Percentiles rank a stretch among this genome's conserved stretches.
Evolutionary conservation across 768 basidiomycete genomes (phyloP).

Genomic region (Hygrophorus russula): DNA sequence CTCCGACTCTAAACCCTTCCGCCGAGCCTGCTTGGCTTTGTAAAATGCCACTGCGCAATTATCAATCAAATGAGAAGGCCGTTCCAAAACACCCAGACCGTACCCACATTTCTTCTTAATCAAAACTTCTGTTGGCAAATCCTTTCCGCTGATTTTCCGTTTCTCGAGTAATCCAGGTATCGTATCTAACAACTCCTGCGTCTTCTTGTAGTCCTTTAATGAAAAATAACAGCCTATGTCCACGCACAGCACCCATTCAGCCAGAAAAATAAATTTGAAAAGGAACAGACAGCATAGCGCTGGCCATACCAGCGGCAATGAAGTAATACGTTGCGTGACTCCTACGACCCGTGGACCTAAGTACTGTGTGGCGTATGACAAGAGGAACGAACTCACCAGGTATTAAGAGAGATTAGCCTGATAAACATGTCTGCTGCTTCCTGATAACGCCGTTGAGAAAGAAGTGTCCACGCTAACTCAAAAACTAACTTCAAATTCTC

Average conservation of each 20-base stretch:
- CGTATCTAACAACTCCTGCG: constrained; percentile 48
- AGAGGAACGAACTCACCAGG: constrained; percentile 35
- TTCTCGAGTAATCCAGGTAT: constrained; percentile 51
- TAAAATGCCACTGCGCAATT: constrained; percentile 54
- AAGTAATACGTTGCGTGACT: constrained; percentile 74
- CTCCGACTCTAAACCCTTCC: constrained; percentile 38
- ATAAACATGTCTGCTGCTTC: constrained; percentile 62
- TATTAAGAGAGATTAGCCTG: constrained; percentile 53
- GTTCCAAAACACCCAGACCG: background rate
- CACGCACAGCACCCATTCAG: background rate
- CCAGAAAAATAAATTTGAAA: background rate
- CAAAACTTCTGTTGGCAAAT: constrained; percentile 64
- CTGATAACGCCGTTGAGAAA: constrained; percentile 50
- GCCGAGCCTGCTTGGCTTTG: constrained; percentile 49
- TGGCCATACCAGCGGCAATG: constrained; percentile 46
- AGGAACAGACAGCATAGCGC: background rate
- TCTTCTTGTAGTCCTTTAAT: constrained; percentile 40
- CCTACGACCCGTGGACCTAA: constrained; percentile 25
- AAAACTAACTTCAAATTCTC: constrained; percentile 44
- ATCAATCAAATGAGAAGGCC: background rate
- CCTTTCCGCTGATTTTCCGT: constrained; percentile 54
- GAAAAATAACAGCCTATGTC: constrained; percentile 50
- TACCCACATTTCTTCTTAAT: constrained; percentile 65
- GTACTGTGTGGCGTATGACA: background rate
- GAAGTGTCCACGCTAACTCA: constrained; percentile 69